Evolutionary conservation across 805 yeast genomes (phyloP).

Genomic region (Yarrowia porcina): DNA sequence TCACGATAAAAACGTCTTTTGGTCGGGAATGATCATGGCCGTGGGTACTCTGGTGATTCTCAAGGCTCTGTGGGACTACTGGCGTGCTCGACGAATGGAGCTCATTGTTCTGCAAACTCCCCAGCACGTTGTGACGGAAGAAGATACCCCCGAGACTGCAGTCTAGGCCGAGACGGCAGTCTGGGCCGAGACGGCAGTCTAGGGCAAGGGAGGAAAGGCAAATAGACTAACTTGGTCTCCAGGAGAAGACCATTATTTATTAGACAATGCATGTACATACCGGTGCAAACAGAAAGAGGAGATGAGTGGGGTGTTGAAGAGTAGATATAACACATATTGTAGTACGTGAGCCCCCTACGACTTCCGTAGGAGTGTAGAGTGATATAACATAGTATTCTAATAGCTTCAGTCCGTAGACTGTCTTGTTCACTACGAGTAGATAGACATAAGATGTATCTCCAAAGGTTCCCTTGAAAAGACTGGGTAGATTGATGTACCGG

Average conservation of each 20-base stretch:
- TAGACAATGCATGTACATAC: slow-evolving; percentile 22
- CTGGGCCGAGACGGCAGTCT: slow-evolving; percentile 19
- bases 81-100: slow-evolving; percentile 75
- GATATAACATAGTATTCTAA: no score
- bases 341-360: no score
- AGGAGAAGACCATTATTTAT: slow-evolving; percentile 3
- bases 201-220: not conserved
- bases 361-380: no score
- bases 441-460: no score
- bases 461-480: no score
- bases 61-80: slow-evolving; percentile 69
- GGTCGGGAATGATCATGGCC: slow-evolving; percentile 45
- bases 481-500: no score
- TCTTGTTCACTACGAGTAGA: no score
- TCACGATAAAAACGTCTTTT: not conserved
- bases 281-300: no score
- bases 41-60: slow-evolving; percentile 64
- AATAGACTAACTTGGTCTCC: slow-evolving; percentile 12
- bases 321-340: no score
- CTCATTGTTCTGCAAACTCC: slow-evolving; percentile 45
- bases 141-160: slow-evolving; percentile 19
- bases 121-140: slow-evolving; percentile 14
- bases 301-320: no score
- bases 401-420: no score
- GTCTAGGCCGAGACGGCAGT: no score